Evolutionary conservation across 169 alveolate species (phyloP), one percentile per base, ranked within the genome.

Genomic region (Cryptosporidium sp.): DNA sequence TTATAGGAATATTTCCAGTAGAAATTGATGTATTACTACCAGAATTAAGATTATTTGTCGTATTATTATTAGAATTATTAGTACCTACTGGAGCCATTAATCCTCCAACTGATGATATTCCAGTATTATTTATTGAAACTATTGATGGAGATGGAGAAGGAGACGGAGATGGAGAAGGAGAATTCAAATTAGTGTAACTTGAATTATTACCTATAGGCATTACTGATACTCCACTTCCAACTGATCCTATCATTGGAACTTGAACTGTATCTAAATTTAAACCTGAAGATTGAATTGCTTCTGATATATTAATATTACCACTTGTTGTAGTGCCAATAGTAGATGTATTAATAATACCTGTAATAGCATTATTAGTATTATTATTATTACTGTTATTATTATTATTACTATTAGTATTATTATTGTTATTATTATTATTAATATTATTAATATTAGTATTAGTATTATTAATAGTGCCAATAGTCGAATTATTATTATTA

Each of bases 111-210:
- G 56, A 48, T 10, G 21, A 4, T n/a, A 60, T 60, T 8, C 69
- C 69, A 23, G 69, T 5, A 31, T 21, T 60, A 31, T 37, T 31
- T 31, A 18, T 23, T 23, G 69, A 60, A 60, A 60, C 69, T n/a
- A 60, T 60, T 12, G 69, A 60, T 3, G 69, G 69, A 31, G 69
- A 60, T 23, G 69, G 31, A 31, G 69, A 60, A 0, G 44, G 44
- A 37, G 44, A 37, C 0, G 44, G 44, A 37, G 44, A 37, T 37
- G 44, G 44, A 37, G 42, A 58, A 0, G 69, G 31, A 29, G 69
- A 60, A 16, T 48, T 48, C 31, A 60, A 8, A 31, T 60, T 60
- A 1, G 69, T 31, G 14, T 26, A 60, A 31, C 39, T n/a, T 31
- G 69, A 23, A 60, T 60, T 60, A 31, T 60, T 60, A 0, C 39